Base-by-base conservation (phyloP, 495 filamentous ascomycete genomes). In the Podospora conica region DNA sequence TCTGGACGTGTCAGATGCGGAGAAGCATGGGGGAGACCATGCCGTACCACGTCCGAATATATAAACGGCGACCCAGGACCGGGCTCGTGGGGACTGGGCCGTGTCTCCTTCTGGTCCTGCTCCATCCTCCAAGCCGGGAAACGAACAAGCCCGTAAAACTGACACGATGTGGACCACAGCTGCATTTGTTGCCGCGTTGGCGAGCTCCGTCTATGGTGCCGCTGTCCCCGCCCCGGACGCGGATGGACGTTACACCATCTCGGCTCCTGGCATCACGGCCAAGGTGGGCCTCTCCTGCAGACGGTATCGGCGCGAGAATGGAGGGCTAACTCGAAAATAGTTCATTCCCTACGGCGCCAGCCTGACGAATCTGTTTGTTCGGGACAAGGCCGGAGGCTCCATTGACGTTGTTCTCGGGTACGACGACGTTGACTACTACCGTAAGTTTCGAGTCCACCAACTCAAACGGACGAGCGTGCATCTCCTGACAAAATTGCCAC, bases 321-420 rank as follows among this genome's bases (percentile, higher is more conserved):
- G 31, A 31, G 48, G 25, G 18, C 20, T 31, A 15, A 54, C 24
- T 12, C 15, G 18, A 48, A 9, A 20, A 5, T 29, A 84, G 79
- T 86, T 86, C 71, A 83, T 85, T 63, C 76, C 82, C 20, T 85
- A 83, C 71, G 82, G 81, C 55, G 84, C 84, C 40, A 77, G 79
- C 23, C 78, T 86, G 69, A 85, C 84, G 58, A 86, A 86, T 64
- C 79, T 86, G 53, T 83, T 82, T 63, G 83, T 86, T 54, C 79
- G 81, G 68, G 84, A 85, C 68, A 84, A 82, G 72, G 78, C 83
- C 64, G 83, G 84, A 63, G 71, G 82, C 27, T 80, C 84, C 55
- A 74, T 82, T 40, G 83, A 85, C 58, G 77, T 85, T 18, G 79
- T 85, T 15, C 73, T 85, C 18, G 83, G 83, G 23, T 83, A 84